These are phyloP conservation scores for Penicillium riverlandense DNA, from an alignment of 495 filamentous ascomycete genomes.

Conservation along the genomic window DNA sequence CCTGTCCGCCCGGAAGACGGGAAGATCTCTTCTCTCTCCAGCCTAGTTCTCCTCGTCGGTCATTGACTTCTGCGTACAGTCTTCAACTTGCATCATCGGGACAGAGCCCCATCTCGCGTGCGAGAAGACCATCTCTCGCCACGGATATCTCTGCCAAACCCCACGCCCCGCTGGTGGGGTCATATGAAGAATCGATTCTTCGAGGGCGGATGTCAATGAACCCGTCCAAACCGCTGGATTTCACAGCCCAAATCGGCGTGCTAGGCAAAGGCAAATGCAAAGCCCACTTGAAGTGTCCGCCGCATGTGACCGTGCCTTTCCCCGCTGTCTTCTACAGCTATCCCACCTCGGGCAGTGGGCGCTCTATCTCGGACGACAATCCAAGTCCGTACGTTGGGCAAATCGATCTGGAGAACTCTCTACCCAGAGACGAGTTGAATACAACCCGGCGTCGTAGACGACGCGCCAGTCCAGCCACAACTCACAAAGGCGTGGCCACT, in stretches of 20 bases:
- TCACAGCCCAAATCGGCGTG: constrained; percentile 93
- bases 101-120: constrained; percentile 50
- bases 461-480: constrained; percentile 38
- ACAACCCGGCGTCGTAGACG: constrained; percentile 38
- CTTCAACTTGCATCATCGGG: constrained; percentile 51
- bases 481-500: constrained; percentile 4
- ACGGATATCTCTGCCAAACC: constrained; percentile 71
- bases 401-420: constrained; percentile 80
- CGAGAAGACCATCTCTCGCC: constrained; percentile 63
- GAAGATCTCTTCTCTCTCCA: constrained; percentile 57
- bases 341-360: constrained; percentile 53
- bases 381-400: constrained; percentile 95
- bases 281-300: constrained; percentile 73
- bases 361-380: constrained; percentile 61
- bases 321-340: constrained; percentile 97
- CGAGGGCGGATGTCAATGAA: constrained; percentile 95
- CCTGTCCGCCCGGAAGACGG: constrained; percentile 23
- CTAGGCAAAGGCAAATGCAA: constrained; percentile 88
- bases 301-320: constrained; percentile 89
- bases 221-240: constrained; percentile 87
- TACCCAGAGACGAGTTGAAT: constrained; percentile 40
- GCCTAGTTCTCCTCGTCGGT: constrained; percentile 66
- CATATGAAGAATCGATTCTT: constrained; percentile 94
- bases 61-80: constrained; percentile 55
- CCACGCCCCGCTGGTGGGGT: constrained; percentile 93